Evolutionary conservation across 805 yeast genomes (phyloP).

Genomic region (Teunomyces cretensis): DNA sequence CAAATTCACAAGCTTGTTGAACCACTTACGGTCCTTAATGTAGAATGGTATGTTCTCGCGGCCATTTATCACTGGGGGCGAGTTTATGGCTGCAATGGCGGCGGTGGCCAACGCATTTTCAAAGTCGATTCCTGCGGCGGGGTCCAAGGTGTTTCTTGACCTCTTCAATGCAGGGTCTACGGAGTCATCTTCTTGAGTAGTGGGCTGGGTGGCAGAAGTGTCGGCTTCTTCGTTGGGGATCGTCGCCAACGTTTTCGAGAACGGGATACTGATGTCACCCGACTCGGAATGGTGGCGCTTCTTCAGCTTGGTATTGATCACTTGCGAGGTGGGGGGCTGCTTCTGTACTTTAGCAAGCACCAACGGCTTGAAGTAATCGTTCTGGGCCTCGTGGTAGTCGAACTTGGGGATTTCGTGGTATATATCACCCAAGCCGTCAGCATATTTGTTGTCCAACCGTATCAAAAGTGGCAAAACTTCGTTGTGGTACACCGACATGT

Average conservation of each 20-base stretch:
- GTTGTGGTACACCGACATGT: constrained; percentile 39
- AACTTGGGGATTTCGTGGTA: constrained; percentile 33
- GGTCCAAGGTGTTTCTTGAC: constrained; percentile 14
- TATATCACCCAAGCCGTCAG: constrained; percentile 29
- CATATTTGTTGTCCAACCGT: constrained; percentile 25
- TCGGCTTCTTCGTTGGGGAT: constrained; percentile 10
- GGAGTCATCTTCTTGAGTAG: constrained; percentile 19
- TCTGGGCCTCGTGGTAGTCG: constrained; percentile 28
- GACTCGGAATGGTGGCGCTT: constrained; percentile 7
- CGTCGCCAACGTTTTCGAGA: constrained; percentile 9
- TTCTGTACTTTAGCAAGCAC: constrained; percentile 19
- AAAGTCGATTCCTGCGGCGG: constrained; percentile 15
- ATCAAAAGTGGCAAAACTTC: constrained; percentile 33
- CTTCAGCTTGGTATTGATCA: constrained; percentile 3
- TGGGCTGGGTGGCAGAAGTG: constrained; percentile 5
- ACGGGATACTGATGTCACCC: constrained; percentile 4
- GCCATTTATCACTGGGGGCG: constrained; percentile 25
- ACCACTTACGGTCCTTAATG: constrained; percentile 38
- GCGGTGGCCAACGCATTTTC: constrained; percentile 29
- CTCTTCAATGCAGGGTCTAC: constrained; percentile 32
- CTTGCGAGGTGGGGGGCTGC: constrained; percentile 5
- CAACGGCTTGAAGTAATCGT: constrained; percentile 26
- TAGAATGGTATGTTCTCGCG: constrained; percentile 26
- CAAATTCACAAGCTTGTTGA: constrained; percentile 29
- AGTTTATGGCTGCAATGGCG: constrained; percentile 32